These are phyloP conservation scores for Elsinoe perseae DNA, from an alignment of 2,329 filamentous ascomycete genomes.

Conservation along the genomic window DNA sequence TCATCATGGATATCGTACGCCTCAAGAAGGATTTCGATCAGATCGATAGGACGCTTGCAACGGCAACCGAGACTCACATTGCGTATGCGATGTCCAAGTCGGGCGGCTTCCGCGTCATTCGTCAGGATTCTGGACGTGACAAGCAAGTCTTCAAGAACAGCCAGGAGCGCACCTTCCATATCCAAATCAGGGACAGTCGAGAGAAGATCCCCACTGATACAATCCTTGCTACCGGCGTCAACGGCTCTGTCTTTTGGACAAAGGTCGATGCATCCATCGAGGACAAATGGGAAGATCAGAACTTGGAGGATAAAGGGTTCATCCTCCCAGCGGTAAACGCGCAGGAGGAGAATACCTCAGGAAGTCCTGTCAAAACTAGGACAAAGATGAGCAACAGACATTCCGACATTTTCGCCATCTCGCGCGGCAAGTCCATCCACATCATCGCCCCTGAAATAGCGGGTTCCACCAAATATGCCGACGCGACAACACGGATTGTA, in stretches of 20 bases:
- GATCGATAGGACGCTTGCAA: conserved; percentile 85
- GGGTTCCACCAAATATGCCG: conserved; percentile 43
- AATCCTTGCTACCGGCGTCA: conserved; percentile 86
- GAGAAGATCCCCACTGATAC: conserved; percentile 55
- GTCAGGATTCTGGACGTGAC: conserved; percentile 86
- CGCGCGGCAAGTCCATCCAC: conserved; percentile 91
- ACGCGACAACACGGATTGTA: conserved; percentile 52
- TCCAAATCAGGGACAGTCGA: conserved; percentile 56
- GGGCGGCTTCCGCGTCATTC: conserved; percentile 84
- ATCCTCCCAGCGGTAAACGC: conserved; percentile 78
- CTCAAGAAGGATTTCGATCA: conserved; percentile 98
- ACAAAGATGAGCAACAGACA: conserved; percentile 83
- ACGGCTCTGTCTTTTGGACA: conserved; percentile 95
- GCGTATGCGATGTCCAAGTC: conserved; percentile 91
- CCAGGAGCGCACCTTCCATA: conserved; percentile 90
- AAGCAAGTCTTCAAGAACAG: conserved; percentile 86
- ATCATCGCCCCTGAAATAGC: conserved; percentile 62
- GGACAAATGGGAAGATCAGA: conserved; percentile 68
- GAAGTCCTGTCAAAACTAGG: conserved; percentile 89
- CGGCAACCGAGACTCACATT: conserved; percentile 84
- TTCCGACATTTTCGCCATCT: conserved; percentile 89
- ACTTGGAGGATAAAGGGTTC: conserved; percentile 78
- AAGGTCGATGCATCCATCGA: conserved; percentile 62
- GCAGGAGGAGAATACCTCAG: conserved; percentile 83
- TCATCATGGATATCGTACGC: conserved; percentile 84